Evolutionary conservation across 1,139 yeast species (phyloP), one percentile per base, ranked within the genome.

Genomic region (Geotrichum citri-aurantii): DNA sequence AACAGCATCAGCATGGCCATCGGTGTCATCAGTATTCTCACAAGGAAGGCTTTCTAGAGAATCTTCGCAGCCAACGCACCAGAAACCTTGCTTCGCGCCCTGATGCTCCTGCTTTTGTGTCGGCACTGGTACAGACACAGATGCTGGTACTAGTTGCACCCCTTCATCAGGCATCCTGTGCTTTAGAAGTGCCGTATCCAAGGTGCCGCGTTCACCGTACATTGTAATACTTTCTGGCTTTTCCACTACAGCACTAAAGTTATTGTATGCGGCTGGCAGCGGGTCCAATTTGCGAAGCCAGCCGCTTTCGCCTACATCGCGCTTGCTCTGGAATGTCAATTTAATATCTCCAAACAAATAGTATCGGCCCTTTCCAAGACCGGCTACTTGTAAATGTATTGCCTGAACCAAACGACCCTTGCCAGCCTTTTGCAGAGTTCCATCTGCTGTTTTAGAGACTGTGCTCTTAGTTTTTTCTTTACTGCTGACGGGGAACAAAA

Each of bases 291-390:
- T 37, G 17, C 42, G 42, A 3, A 37, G 42, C 42, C 42, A 37
- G 19, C 42, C 19, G 17, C 42, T 37, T 37, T 37, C 42, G 17
- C 42, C 19, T 37, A n/a, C 19, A 14, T 6, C 42, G 14, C 42
- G 14, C 19, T 37, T 54, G 62, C 75, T 76, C 57, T 75, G 73
- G 64, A 76, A 76, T 14, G 75, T 75, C 14, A 75, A 65, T 23
- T 76, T 65, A 49, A 75, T 59, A 21, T 72, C 71, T 6, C 77
- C 78, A 61, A 70, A 72, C 1, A 78, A 57, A 60, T 76, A 77
- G 57, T 66, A 69, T 55, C 65, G 66, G 42, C 71, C 71, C 54
- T 66, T 67, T 48, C 68, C 65, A 17, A 73, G 69, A 40, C 72
- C 64, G 21, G 65, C 70, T 19, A 73, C 69, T 64, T 64, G 77